These are phyloP conservation scores for Pyrenophora seminiperda DNA, from an alignment of 2,329 filamentous ascomycete genomes.

Conservation along the genomic window DNA sequence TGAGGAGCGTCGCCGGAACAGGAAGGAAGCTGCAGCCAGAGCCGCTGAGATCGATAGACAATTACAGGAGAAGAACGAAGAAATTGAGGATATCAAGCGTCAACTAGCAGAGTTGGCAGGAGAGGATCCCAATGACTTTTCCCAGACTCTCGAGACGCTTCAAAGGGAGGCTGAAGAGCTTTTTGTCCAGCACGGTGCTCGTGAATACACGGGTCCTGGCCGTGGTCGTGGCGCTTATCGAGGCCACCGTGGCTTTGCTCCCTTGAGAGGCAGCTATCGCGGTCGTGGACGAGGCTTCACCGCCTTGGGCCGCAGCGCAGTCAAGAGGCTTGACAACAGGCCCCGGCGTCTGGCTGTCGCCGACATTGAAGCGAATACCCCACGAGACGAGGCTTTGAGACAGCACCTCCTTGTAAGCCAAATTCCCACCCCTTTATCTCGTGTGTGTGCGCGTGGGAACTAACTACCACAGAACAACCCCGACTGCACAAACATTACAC, in stretches of 20 bases:
- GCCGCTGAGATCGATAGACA: conserved; percentile 69
- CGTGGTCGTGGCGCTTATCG: conserved; percentile 38
- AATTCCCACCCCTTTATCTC: not conserved
- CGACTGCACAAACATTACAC: conserved; percentile 47
- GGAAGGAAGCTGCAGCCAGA: conserved; percentile 66
- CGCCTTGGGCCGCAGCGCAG: conserved; percentile 54
- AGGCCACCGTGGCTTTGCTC: conserved; percentile 46
- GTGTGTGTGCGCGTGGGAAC: no score
- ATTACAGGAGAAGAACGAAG: conserved; percentile 66
- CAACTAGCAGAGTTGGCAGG: conserved; percentile 61
- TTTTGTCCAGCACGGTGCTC: conserved; percentile 62
- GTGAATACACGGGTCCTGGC: conserved; percentile 22
- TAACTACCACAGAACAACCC: conserved; percentile 36
- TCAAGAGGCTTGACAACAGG: conserved; percentile 74
- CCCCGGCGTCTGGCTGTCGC: conserved; percentile 70
- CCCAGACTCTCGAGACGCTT: conserved; percentile 28
- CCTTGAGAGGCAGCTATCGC: conserved; percentile 3
- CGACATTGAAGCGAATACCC: conserved; percentile 66
- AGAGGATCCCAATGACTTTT: conserved; percentile 23
- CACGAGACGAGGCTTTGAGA: conserved; percentile 69
- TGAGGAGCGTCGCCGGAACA: conserved; percentile 68
- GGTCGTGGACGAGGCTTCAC: conserved; percentile 17
- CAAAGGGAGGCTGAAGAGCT: conserved; percentile 64
- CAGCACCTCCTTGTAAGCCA: conserved; percentile 65
- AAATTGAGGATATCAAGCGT: conserved; percentile 66